Evolutionary conservation across 2,329 filamentous ascomycete species (phyloP).

Genomic region (Colletotrichum phormii): DNA sequence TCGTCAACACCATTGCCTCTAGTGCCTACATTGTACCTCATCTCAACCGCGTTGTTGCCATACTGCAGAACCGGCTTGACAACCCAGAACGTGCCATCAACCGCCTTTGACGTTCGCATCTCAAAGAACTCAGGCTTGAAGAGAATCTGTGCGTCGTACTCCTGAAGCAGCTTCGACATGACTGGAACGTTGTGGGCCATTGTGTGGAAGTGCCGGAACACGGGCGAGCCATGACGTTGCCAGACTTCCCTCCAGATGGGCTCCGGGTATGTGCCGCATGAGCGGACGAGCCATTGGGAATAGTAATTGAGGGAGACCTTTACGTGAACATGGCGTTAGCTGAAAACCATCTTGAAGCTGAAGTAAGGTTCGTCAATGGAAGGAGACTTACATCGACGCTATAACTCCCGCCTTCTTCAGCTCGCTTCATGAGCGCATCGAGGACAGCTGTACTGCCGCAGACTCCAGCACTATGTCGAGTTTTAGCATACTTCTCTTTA

Average conservation of each 20-base stretch:
- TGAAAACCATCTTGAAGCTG: not conserved
- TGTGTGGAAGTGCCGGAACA: constrained; percentile 63
- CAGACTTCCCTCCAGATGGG: constrained; percentile 50
- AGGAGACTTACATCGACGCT: constrained; percentile 42
- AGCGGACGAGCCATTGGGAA: constrained; percentile 53
- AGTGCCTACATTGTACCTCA: constrained; percentile 59
- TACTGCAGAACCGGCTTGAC: constrained; percentile 57
- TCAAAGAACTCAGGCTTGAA: constrained; percentile 63
- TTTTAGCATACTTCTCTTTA: not conserved
- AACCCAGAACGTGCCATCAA: constrained; percentile 45
- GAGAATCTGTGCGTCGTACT: constrained; percentile 49
- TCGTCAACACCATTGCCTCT: constrained; percentile 59
- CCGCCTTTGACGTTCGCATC: constrained; percentile 9
- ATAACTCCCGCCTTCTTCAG: constrained; percentile 43
- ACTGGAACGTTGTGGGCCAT: constrained; percentile 52
- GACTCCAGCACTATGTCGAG: constrained; percentile 51
- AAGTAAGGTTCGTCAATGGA: constrained; percentile 38
- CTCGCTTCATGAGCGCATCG: constrained; percentile 52
- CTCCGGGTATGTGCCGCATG: constrained; percentile 51
- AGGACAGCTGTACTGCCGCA: constrained; percentile 54
- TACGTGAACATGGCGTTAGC: constrained; percentile 24
- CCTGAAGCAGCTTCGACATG: constrained; percentile 52
- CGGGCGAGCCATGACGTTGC: constrained; percentile 57
- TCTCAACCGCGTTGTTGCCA: constrained; percentile 46
- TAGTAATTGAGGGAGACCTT: constrained; percentile 54